Base-by-base conservation (phyloP, 805 yeast species). In the Candida fluviatilis region DNA sequence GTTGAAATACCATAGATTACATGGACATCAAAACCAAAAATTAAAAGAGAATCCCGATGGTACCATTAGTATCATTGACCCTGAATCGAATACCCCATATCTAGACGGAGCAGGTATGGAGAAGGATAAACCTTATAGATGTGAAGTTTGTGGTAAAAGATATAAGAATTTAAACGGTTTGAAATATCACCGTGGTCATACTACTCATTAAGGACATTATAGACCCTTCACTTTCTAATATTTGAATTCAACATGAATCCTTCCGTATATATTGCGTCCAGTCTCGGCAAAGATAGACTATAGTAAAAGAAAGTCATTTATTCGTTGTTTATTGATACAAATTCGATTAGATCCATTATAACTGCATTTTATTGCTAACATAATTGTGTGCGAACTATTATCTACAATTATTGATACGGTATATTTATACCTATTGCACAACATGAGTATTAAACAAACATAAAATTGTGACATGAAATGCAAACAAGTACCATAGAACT, bases 121-220 rank as follows among this genome's bases (percentile, higher is more conserved):
- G 62, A 90, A 88, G 69, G 99, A 93, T 69, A 93, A 93, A 68
- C 99, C 99, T 27, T 93, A 91, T 62, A 76, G 97, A 56, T 93
- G 99, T 65, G 98, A 93, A 66, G 96, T 91, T 31, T 93, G 99
- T 66, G 98, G 98, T 42, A 93, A 91, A 65, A 71, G 99, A 40
- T 93, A 93, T 69, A 93, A 93, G 73, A 93, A 93, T 57, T 70
- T 93, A 54, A 93, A 93, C 60, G 99, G 99, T 18, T 73, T 93
- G 62, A 93, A 93, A 64, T 93, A 93, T 62, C 99, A 93, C 63
- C 78, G 97, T 52, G 98, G 96, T 16, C 99, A 93, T 64, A 82
- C 97, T n/a, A 91, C 98, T 31, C 98, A 91, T 69, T 90, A 61
- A 51, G 12, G 19, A 13, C 13, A 26, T 15, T n/a, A n/a, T n/a